Evolutionary conservation across 2,329 filamentous ascomycete genomes (phyloP), one percentile per base, ranked within the genome.

Genomic region (Epicoccum nigrum): DNA sequence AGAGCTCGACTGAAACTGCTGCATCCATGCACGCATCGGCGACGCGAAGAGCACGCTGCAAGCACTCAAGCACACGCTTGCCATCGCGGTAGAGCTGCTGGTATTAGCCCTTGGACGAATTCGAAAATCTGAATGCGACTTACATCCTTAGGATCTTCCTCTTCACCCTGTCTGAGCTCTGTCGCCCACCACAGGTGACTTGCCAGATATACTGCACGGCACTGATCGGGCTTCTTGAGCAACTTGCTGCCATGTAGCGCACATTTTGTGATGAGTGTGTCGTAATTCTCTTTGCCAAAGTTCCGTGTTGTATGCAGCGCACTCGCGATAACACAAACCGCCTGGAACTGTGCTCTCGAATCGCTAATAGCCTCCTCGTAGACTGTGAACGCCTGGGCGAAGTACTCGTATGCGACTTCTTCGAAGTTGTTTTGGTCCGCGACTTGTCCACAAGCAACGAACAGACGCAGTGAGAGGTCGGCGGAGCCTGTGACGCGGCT

Each of bases 1-100:
- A 99, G 40, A 99, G 83, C 76, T 99, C 95, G 38, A 99, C 94
- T 2, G 92, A 97, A 4, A 97, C 92, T 6, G 92, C 91, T 7
- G 92, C 94, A 75, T 99, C 95, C 94, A 99, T 99, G 77, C 94
- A 99, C 6, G 94, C 95, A 74, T 99, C 94, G 2, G 94, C 95
- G 21, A 99, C 95, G 28, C 95, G 88, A 8, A 99, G 86, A 9
- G 94, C 94, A 48, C 94, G 88, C 75, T 99, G 94, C 39, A 99
- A 81, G 69, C 94, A 99, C 74, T 99, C 94, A 5, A 99, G 84
- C 2, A 99, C 94, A 41, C 94, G 87, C 77, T 99, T 99, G 47
- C 94, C 94, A 65, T 99, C 94, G 51, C 94, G 93, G 76, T 99
- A 99, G 39, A 96, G 85, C 91, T 63, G 32, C 9, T 9, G 1